Base-by-base conservation (phyloP, 75 land plant species). In the Selaginella moellendorffii region DNA sequence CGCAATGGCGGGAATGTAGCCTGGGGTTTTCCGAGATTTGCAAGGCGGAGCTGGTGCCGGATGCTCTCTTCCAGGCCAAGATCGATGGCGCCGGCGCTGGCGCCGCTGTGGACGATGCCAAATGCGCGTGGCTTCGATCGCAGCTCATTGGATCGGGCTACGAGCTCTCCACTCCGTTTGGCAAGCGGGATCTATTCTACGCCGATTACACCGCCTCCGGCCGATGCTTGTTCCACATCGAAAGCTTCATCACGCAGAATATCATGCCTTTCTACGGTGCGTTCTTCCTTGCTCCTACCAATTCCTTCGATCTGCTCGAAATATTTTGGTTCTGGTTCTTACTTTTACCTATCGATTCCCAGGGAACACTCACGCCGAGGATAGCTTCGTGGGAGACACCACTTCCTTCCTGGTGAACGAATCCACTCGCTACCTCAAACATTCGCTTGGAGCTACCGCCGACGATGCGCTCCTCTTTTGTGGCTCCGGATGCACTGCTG, bases 321-420 rank as follows among this genome's bases (percentile, higher is more conserved):
- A 36, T 36, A 14, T 36, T n/a, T n/a, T n/a, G n/a, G n/a, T n/a
- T n/a, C n/a, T n/a, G n/a, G n/a, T n/a, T n/a, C n/a, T n/a, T n/a
- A n/a, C n/a, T n/a, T n/a, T n/a, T n/a, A n/a, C n/a, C n/a, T n/a
- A n/a, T n/a, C 46, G 10, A 36, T 52, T 27, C 17, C 17, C 68
- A 84, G 88, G 88, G 0, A 86, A 86, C 62, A 86, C 86, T 19
- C 90, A 86, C 69, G 80, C 90, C 0, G 64, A 64, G 0, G 86
- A 86, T 52, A 86, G 86, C 61, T 71, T 63, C 61, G 90, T 86
- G 51, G 90, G 90, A 0, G 27, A 64, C n/a, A 23, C 22, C 24
- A 86, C 78, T 0, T 73, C 76, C 27, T 68, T 62, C 61, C 65
- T 75, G 76, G 71, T 68, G 10, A 70, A 75, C 22, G 66, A 81